phyloP scores from a whole-genome alignment of 805 yeast species.

The Lachancea meyersii region DNA sequence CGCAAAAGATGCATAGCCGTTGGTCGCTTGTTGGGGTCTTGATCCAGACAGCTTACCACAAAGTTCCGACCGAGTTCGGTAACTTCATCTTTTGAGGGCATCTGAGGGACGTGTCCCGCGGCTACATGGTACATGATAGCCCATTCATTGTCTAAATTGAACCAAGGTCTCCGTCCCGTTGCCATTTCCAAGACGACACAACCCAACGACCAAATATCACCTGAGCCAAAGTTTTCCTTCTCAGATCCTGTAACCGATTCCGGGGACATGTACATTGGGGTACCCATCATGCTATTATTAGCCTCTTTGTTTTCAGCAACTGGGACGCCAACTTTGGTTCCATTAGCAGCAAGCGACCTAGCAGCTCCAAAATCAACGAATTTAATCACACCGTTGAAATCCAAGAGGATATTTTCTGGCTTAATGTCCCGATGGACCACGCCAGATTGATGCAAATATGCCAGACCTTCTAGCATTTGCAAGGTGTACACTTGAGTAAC shows the following conservation, averaged over 20 bases:
- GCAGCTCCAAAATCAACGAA: slow-evolving; percentile 98
- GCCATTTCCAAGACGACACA: slow-evolving; percentile 96
- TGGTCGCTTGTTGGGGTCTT: slow-evolving; percentile 73
- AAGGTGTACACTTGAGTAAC: slow-evolving; percentile 84
- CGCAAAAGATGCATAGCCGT: slow-evolving; percentile 77
- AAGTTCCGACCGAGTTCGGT: slow-evolving; percentile 68
- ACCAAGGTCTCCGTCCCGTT: slow-evolving; percentile 95
- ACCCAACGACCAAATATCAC: slow-evolving; percentile 94
- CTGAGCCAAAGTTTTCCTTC: slow-evolving; percentile 36
- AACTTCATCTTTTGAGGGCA: slow-evolving; percentile 74
- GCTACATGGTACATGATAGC: slow-evolving; percentile 98
- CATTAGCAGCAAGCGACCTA: slow-evolving; percentile 65
- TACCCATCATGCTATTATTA: slow-evolving; percentile 58
- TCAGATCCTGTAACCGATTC: slow-evolving; percentile 80
- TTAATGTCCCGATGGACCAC: slow-evolving; percentile 96
- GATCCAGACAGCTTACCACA: slow-evolving; percentile 68
- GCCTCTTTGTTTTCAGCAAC: slow-evolving; percentile 16
- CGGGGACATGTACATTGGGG: slow-evolving; percentile 99
- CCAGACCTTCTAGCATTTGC: slow-evolving; percentile 91
- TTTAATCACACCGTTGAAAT: slow-evolving; percentile 87
- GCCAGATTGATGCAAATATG: slow-evolving; percentile 88
- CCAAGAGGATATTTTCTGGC: slow-evolving; percentile 87
- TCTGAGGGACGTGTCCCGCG: slow-evolving; percentile 83
- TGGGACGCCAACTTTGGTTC: slow-evolving; percentile 35
- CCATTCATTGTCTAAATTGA: slow-evolving; percentile 93